phyloP scores from a whole-genome alignment of 108 stramenopile species.

The Stephanodiscus minutulus region DNA sequence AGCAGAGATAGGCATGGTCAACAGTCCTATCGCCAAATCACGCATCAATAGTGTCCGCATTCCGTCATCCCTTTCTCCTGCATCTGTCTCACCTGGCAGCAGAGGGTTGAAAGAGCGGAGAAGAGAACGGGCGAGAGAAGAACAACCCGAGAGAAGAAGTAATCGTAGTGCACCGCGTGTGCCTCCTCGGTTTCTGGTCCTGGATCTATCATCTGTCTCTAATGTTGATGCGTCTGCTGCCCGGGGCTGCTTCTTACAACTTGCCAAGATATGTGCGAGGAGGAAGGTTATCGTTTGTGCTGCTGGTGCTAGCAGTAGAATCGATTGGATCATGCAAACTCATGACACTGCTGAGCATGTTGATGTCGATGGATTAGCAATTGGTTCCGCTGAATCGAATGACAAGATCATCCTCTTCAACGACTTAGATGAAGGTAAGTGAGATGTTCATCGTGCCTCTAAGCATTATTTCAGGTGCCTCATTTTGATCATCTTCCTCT shows the following conservation, averaged over 20 bases:
- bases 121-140: slow-evolving; percentile 12
- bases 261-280: slow-evolving; percentile 72
- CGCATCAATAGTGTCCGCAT: slow-evolving; percentile 29
- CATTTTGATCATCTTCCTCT: background rate
- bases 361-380: slow-evolving; percentile 52
- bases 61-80: slow-evolving; percentile 24
- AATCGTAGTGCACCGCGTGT: slow-evolving; percentile 1
- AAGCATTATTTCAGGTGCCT: slow-evolving; percentile 5
- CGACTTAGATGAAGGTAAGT: slow-evolving; percentile 34
- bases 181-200: slow-evolving; percentile 69
- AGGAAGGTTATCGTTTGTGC: slow-evolving; percentile 73
- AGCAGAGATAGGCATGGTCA: slow-evolving; percentile 40
- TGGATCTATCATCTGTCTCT: slow-evolving; percentile 73
- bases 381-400: slow-evolving; percentile 9
- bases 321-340: slow-evolving; percentile 84
- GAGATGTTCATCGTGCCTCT: background rate
- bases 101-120: slow-evolving; percentile 11
- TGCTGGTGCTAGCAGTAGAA: slow-evolving; percentile 62
- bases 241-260: slow-evolving; percentile 83
- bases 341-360: slow-evolving; percentile 70
- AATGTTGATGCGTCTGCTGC: slow-evolving; percentile 85
- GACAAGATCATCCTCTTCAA: slow-evolving; percentile 50
- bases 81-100: slow-evolving; percentile 18
- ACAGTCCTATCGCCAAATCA: slow-evolving; percentile 38
- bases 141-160: background rate